phyloP scores from a whole-genome alignment of 306 rosid species.

The Cucumis melo region DNA sequence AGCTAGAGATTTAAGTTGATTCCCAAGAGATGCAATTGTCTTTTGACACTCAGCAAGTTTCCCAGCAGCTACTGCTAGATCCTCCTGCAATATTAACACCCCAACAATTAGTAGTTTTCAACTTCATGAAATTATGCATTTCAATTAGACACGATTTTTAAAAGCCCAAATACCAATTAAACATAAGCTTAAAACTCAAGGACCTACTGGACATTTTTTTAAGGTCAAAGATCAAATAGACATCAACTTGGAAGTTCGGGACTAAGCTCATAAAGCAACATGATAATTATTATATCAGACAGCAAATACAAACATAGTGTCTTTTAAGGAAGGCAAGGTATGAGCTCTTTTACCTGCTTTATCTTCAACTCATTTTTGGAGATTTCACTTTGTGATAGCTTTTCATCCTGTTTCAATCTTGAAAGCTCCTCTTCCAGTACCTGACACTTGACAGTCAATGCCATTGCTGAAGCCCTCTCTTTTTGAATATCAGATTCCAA shows the following conservation, averaged over 20 bases:
- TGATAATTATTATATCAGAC: not conserved
- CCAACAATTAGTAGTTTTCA: not conserved
- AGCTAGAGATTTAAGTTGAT: conserved; percentile 72
- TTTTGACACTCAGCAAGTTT: conserved; percentile 92
- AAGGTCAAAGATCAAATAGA: no score
- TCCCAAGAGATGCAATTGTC: conserved; percentile 86
- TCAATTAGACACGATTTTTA: not conserved
- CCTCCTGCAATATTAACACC: conserved; percentile 42
- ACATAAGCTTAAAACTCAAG: no score
- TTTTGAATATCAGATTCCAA: conserved; percentile 48
- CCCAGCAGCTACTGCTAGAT: conserved; percentile 70
- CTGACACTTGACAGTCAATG: conserved; percentile 34
- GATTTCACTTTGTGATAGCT: conserved; percentile 24
- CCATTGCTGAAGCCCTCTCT: conserved; percentile 38
- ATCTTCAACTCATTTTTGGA: conserved; percentile 45
- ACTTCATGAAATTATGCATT: conserved; percentile 1
- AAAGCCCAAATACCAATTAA: no score
- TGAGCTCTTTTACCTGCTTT: conserved; percentile 54
- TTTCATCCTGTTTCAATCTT: conserved; percentile 36
- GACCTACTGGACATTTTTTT: no score
- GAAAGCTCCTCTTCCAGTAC: conserved; percentile 45
- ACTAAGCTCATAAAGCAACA: no score
- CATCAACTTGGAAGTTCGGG: no score
- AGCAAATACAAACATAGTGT: not conserved
- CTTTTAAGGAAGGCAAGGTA: not conserved